These are phyloP conservation scores for Mycena venus DNA, from an alignment of 768 basidiomycete genomes.

Conservation along the genomic window DNA sequence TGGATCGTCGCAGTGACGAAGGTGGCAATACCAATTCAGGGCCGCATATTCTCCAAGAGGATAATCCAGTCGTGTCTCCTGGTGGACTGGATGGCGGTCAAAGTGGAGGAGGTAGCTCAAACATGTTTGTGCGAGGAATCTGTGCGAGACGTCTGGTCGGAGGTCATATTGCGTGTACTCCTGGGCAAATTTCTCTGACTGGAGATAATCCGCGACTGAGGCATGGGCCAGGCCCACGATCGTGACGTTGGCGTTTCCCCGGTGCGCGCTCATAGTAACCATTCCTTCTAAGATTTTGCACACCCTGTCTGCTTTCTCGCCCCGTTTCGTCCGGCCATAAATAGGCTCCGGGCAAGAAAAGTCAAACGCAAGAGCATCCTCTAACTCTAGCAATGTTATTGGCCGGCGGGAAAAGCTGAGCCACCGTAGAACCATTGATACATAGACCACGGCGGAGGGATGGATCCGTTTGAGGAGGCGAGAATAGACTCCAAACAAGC, in stretches of 20 bases:
- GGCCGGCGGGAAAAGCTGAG: neutral
- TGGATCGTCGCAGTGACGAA: neutral
- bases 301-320: neutral
- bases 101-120: neutral
- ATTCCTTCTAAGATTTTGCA: neutral
- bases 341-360: neutral
- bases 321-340: neutral
- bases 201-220: neutral
- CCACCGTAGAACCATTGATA: neutral
- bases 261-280: neutral
- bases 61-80: neutral
- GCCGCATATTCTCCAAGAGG: neutral
- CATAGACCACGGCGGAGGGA: neutral
- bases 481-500: neutral
- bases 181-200: neutral
- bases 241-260: too few species aligned
- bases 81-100: neutral
- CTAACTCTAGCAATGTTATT: neutral
- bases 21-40: neutral
- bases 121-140: neutral
- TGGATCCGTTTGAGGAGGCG: neutral
- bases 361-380: neutral
- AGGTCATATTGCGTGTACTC: neutral
- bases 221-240: neutral
- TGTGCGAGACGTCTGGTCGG: neutral